Base-by-base conservation (phyloP, 495 filamentous ascomycete genomes). In the Trichoderma asperelloides region DNA sequence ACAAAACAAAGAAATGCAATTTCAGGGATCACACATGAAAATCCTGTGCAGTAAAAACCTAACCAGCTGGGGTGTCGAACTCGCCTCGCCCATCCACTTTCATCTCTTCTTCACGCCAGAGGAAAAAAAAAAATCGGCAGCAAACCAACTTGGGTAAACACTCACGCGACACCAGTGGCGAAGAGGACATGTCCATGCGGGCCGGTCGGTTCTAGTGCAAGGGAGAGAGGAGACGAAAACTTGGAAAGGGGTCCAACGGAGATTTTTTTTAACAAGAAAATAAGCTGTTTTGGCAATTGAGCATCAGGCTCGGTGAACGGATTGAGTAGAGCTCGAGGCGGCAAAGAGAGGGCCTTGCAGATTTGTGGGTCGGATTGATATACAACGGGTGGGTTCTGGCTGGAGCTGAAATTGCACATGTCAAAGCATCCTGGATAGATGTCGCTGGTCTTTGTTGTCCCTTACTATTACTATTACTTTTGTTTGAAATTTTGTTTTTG, bases 81-180 rank as follows among this genome's bases (percentile, higher is more conserved):
- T n/a, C n/a, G n/a, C 33, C 33, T 37, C 33, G 30, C 30, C 5
- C 33, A 37, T 7, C 33, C 33, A 7, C 33, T 8, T 37, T 37
- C 33, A 37, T 37, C 33, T 37, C 33, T 37, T 37, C 9, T 37
- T 7, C 33, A 37, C 33, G 33, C 33, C 2, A 13, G 12, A 21
- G 3, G 12, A 55, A 21, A 55, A 25, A 55, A 25, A 60, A 60
- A 60, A 27, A 27, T 6, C 6, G 33, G 33, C 33, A 3, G 33
- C 5, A 37, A 37, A 37, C 25, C 25, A 30, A 30, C 12, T 60
- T 30, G 55, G 55, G 55, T 3, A 60, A 60, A 27, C 23, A 1
- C 55, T 27, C 55, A 60, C 55, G 55, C 55, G 55, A 60, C 55
- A 60, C 25, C 55, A 60, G 55, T 60, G 55, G 55, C 55, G 30